Conservation (phyloP, 163 green algal genomes). For the Botryococcus braunii region DNA sequence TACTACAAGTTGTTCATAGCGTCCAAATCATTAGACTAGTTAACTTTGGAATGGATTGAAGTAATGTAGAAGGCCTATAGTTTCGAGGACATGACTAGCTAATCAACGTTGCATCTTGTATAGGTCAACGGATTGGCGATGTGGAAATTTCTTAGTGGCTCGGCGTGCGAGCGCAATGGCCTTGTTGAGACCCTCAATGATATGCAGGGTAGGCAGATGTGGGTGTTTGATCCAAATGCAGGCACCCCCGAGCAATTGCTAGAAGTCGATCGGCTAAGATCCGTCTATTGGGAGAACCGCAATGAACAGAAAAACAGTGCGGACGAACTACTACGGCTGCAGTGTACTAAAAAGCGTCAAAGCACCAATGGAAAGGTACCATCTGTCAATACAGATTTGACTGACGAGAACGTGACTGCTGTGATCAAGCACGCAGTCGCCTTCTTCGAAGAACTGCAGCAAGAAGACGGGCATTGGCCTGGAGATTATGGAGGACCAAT, state of each 20-base stretch:
- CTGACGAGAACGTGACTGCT: background rate
- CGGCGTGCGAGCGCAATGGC: background rate
- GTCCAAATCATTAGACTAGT: no score
- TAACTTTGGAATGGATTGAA: no score
- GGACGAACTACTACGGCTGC: conserved; percentile 79
- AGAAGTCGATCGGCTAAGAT: background rate
- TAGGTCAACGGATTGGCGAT: no score
- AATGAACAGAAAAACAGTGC: conserved; percentile 58
- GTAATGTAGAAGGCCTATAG: no score
- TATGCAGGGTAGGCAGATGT: conserved; percentile 8
- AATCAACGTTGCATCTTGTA: no score
- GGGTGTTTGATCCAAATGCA: conserved; percentile 4
- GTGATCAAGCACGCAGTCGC: conserved; percentile 43
- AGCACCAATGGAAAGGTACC: background rate
- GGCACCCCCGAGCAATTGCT: background rate
- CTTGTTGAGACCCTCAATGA: conserved; percentile 3
- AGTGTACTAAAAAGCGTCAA: conserved; percentile 33
- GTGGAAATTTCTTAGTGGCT: conserved; percentile 6
- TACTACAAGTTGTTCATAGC: no score
- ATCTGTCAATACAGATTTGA: background rate
- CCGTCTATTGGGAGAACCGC: conserved; percentile 15
- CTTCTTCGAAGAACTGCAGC: conserved; percentile 86
- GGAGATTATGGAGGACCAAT: conserved; percentile 97
- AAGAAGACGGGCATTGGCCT: conserved; percentile 87
- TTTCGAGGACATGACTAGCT: no score